Evolutionary conservation across 345 rosid genomes (phyloP), one percentile per base, ranked within the genome.

Genomic region (Passiflora organensis): DNA sequence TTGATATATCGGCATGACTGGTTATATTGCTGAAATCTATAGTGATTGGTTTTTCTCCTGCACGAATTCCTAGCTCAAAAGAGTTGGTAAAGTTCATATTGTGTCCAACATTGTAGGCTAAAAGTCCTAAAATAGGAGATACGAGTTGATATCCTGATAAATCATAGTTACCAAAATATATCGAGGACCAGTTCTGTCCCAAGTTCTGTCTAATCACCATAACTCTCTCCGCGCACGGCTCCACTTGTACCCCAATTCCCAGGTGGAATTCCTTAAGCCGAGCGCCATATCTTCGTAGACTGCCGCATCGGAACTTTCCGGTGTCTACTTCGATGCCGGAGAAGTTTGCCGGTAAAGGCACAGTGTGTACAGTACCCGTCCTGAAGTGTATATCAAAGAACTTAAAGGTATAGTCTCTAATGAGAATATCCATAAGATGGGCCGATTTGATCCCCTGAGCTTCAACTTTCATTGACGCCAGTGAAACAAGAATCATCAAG

Each of bases 161-260:
- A 67, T 86, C 83, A 62, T 82, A 91, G 51, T 81, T 82, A 39
- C 84, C 57, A 56, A 76, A 86, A 44, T 78, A 91, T 6, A 84
- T 64, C 25, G 87, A 75, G 13, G 94, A 93, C 95, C 96, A 86
- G 13, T 88, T 74, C 41, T 56, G 41, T 5, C 81, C 95, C 48
- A 93, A 67, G 64, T 68, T 73, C 70, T 93, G 99, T 59, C 79
- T 74, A 21, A 93, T 77, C 37, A 93, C 65, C 74, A 93, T 65
- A 41, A 88, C 83, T 74, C 99, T 86, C 52, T 88, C 94, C 15
- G 69, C 78, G 55, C 99, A 89, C 14, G 99, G 94, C 64, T 81
- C 84, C 59, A 93, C 76, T 1, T 24, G 68, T 1, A 79, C 77
- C 11, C 95, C 95, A 0, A 63, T 48, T 0, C 85, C 84, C 14